phyloP scores from a whole-genome alignment of 768 basidiomycete genomes.

The Coprinopsis sp. region DNA sequence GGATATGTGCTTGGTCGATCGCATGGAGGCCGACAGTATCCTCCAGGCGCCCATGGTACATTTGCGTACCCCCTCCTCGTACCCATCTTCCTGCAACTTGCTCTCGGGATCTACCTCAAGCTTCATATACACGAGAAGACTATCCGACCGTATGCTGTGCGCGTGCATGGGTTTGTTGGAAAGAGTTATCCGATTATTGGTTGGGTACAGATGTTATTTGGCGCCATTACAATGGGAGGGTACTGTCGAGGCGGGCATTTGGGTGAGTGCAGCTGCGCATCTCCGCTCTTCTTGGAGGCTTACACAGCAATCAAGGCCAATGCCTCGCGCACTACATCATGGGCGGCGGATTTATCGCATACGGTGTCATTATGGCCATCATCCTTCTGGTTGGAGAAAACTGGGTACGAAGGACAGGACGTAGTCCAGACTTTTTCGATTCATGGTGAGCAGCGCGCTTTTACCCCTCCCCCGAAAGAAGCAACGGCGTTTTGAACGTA shows the following conservation, averaged over 20 bases:
- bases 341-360: slow-evolving; percentile 89
- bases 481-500: background rate
- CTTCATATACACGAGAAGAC: slow-evolving; percentile 82
- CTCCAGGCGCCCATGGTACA: slow-evolving; percentile 64
- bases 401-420: slow-evolving; percentile 68
- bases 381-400: slow-evolving; percentile 71
- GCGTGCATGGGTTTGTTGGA: slow-evolving; percentile 73
- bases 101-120: slow-evolving; percentile 85
- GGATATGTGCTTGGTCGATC: slow-evolving; percentile 83
- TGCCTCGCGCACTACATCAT: slow-evolving; percentile 88
- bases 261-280: slow-evolving; percentile 26
- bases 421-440: slow-evolving; percentile 84
- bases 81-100: slow-evolving; percentile 62
- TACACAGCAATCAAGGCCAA: slow-evolving; percentile 56
- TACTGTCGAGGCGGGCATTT: slow-evolving; percentile 78
- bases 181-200: slow-evolving; percentile 80
- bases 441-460: slow-evolving; percentile 49
- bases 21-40: slow-evolving; percentile 80
- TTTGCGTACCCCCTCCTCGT: slow-evolving; percentile 63
- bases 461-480: background rate
- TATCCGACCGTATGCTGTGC: slow-evolving; percentile 65
- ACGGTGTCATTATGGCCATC: slow-evolving; percentile 77
- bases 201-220: slow-evolving; percentile 89
- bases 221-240: slow-evolving; percentile 65
- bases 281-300: background rate